Base-by-base conservation (phyloP, 2,329 filamentous ascomycete species). In the Trichoderma koningii region DNA sequence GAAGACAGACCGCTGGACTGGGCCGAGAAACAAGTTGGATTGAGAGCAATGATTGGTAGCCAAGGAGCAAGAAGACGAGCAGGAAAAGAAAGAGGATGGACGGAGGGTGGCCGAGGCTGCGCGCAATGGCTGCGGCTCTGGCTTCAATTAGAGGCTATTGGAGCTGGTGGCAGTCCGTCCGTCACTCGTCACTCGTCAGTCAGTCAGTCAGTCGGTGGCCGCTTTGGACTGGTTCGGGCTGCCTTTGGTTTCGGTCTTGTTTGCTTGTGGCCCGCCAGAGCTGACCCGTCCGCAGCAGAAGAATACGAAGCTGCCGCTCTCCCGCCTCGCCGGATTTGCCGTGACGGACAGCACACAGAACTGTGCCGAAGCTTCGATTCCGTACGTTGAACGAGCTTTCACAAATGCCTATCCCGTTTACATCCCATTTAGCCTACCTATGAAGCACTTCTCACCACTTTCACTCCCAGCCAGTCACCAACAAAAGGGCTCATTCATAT, bases 1-100 rank as follows among this genome's bases (percentile, higher is more conserved):
- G 62, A 64, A 14, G 62, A 64, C 62, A 59, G 62, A 56, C 62
- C 53, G 62, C 52, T 48, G 62, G 52, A 59, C 19, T 52, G 42
- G 56, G 34, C 34, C 34, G 34, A 38, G 34, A 38, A 38, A 34
- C 2, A 38, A 14, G 3, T 45, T 44, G 34, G 44, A 42, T 34
- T n/a, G 21, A 28, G 41, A 34, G 52, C 30, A 30, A 34, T 21
- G 15, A 21, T 7, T 42, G 34, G 30, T 26, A 23, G 41, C 48
- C 30, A 52, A 48, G 21, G 19, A 47, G 41, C 30, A 60, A 44
- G 63, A 60, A 44, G 63, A 55, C 50, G 63, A 55, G 55, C 60
- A 50, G 55, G 34, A 3, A 3, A 3, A 10, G 51, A 44, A 30
- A 41, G 45, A 26, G 30, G 21, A 19, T 26, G 28, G 45, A 60